Conservation (phyloP, 202 grass and related monocot genomes). For the Alloteropsis angusta region DNA sequence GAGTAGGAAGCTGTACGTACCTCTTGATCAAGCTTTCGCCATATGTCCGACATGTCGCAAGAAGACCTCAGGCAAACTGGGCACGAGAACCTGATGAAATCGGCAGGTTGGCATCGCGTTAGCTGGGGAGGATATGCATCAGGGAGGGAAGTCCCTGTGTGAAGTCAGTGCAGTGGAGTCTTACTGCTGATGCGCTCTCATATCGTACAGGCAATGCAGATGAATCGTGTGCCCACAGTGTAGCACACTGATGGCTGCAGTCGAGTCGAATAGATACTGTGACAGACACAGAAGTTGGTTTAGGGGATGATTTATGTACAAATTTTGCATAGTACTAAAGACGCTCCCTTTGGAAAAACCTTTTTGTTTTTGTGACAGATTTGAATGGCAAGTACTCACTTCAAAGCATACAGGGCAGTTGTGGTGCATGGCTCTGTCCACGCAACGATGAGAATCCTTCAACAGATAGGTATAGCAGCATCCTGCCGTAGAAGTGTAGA, state of each 20-base stretch:
- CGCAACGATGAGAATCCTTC: constrained; percentile 58
- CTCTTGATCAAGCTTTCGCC: constrained; percentile 68
- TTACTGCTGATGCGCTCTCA: constrained; percentile 60
- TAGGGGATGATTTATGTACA: background rate
- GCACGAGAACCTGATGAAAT: constrained; percentile 52
- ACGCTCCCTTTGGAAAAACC: background rate
- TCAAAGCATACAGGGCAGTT: constrained; percentile 81
- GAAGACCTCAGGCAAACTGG: constrained; percentile 64
- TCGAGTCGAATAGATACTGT: constrained; percentile 72
- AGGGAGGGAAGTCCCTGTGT: background rate
- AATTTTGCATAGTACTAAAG: background rate
- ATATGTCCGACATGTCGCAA: constrained; percentile 66
- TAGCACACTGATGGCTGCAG: constrained; percentile 50
- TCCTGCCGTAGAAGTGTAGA: constrained; percentile 23
- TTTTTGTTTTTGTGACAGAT: background rate
- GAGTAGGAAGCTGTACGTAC: constrained; percentile 37
- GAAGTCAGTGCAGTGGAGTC: background rate
- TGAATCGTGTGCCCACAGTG: constrained; percentile 74
- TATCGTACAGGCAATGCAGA: constrained; percentile 61
- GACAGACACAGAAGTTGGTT: background rate
- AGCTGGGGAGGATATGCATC: background rate
- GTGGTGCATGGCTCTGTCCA: constrained; percentile 71
- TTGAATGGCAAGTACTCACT: constrained; percentile 12
- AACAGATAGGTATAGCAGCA: constrained; percentile 48
- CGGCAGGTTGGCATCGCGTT: background rate